Base-by-base conservation (phyloP, 2,329 filamentous ascomycete genomes). In the Paraphaeosphaeria minitans region DNA sequence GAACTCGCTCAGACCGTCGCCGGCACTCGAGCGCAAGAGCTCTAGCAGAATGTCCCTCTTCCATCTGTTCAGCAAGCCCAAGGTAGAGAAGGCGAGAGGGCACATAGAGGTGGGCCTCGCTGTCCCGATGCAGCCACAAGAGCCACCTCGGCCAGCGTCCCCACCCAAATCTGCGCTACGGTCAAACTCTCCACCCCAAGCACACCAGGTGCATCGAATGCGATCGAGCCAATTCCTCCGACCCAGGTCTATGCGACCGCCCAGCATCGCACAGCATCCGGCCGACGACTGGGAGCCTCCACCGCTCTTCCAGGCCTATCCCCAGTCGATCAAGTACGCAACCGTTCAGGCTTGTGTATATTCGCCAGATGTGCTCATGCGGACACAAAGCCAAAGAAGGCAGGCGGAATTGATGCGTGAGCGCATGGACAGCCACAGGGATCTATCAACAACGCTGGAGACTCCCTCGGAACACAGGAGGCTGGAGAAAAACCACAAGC, bases 241-340 rank as follows among this genome's bases (percentile, higher is more conserved):
- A 21, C 71, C 71, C 33, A 68, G 63, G 60, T 74, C 73, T 9
- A 63, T 71, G 56, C 69, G 66, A 57, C 63, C 70, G 33, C 46
- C 67, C 13, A 64, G 53, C 16, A 46, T 56, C 4, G 58, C 46
- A 42, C 27, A 35, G 10, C 59, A 63, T 19, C 53, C 57, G 47
- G 58, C 60, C 45, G 66, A 72, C 14, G 58, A 67, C 50, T 82
- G 79, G 75, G 74, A 79, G 5, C 76, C 79, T 8, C 91, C 92
- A 7, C 91, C 92, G 1, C 79, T 97, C 13, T 96, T 93, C 74
- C 90, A 96, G 74, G 92, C 91, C 13, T 96, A 93, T 72, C 89
- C 91, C 0, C 93, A 96, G 75, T 87, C 92, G 2, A 84, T 92
- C 65, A 93, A 90, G 69, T 86, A 95, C 74, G 87, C 86, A 12